Percentiles rank a stretch among this genome's conserved stretches.
These are phyloP conservation scores for Carpinus fangiana DNA, from an alignment of 306 rosid species.

Conservation along the genomic window DNA sequence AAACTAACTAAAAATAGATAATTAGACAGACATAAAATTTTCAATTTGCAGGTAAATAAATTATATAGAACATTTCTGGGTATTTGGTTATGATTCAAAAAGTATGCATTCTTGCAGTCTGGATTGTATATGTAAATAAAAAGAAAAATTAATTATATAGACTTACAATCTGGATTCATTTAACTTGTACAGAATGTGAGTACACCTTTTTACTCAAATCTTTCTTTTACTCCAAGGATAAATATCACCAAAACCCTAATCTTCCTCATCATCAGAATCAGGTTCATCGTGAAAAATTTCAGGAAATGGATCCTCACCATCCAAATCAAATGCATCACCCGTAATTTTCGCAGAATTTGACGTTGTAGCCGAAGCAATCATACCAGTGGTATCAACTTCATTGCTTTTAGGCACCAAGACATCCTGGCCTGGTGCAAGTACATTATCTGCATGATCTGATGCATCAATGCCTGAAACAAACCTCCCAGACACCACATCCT, in stretches of 20 bases:
- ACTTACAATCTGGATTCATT: neutral
- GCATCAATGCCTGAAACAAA: conserved; percentile 20
- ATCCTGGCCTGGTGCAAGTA: conserved; percentile 25
- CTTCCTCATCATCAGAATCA: conserved; percentile 59
- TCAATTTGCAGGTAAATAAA: no score
- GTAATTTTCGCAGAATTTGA: conserved; percentile 26
- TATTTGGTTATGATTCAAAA: no score
- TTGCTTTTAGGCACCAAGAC: conserved; percentile 9
- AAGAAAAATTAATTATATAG: no score
- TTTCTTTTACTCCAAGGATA: neutral
- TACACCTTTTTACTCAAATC: neutral
- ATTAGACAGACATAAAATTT: no score
- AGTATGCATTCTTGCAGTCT: no score
- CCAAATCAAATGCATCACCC: conserved; percentile 23
- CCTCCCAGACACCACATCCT: conserved; percentile 24
- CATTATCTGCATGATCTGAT: conserved; percentile 32
- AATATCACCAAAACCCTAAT: neutral
- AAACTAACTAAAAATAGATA: no score
- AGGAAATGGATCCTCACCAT: conserved; percentile 51
- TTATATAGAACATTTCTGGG: no score
- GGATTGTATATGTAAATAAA: no score
- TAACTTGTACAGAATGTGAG: neutral
- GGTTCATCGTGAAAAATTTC: conserved; percentile 71
- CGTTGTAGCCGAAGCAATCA: conserved; percentile 17
- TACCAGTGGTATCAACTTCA: conserved; percentile 25